Evolutionary conservation across 179 eudicot species (phyloP).

Genomic region (Silene noctiflora): DNA sequence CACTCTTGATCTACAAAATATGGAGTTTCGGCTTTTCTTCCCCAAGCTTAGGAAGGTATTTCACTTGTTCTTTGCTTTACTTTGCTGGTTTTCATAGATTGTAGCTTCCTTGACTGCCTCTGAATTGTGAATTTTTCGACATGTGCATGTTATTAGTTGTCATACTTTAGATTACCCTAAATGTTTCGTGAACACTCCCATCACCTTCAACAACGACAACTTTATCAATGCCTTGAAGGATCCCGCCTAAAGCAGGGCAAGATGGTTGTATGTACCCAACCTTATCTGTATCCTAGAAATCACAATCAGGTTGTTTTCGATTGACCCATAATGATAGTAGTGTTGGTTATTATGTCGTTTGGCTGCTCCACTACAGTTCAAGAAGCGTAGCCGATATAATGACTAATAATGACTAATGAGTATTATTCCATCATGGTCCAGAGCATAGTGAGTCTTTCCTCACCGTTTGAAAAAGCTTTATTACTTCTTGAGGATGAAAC

Average conservation of each 20-base stretch:
- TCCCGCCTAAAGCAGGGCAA: neutral
- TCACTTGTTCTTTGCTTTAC: slow-evolving; percentile 8
- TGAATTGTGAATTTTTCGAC: no score
- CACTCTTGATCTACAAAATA: slow-evolving; percentile 36
- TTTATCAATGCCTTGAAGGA: no score
- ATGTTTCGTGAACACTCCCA: no score
- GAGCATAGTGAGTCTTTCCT: neutral
- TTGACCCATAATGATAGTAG: neutral
- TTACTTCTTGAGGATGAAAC: neutral
- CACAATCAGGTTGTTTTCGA: neutral
- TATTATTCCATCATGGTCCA: neutral
- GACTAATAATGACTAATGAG: neutral
- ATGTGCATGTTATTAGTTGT: no score
- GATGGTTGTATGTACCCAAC: neutral
- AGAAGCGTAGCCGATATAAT: neutral
- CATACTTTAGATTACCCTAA: no score
- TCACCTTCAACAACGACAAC: no score
- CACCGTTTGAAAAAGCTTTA: neutral
- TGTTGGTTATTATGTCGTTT: neutral
- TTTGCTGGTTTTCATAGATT: neutral
- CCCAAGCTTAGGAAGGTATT: slow-evolving; percentile 75
- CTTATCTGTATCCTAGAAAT: no score
- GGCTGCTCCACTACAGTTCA: neutral
- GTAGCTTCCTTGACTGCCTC: neutral
- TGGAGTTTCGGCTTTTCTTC: slow-evolving; percentile 60